phyloP scores from a whole-genome alignment of 106 monocot genomes.

The Dactylorhiza incarnata region DNA sequence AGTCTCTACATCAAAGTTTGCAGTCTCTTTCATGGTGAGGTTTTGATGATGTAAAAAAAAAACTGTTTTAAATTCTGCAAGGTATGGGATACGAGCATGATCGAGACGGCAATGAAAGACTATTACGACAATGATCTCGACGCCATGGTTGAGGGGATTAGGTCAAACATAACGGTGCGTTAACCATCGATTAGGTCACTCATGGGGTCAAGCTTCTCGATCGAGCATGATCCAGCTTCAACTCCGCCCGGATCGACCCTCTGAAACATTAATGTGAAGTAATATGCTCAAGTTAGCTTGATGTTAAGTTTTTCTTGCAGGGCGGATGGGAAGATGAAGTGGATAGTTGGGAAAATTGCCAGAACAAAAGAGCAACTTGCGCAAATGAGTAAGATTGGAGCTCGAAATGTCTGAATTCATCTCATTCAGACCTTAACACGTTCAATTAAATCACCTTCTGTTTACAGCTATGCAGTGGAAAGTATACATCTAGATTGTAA shows the following conservation, averaged over 20 bases:
- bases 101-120: slow-evolving; percentile 50
- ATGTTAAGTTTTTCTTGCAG: slow-evolving; percentile 13
- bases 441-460: not conserved
- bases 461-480: slow-evolving; percentile 75
- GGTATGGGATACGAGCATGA: slow-evolving; percentile 62
- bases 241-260: too few relatives aligned
- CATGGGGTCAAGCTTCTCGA: not conserved
- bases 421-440: not conserved
- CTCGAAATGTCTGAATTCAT: not conserved
- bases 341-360: slow-evolving; percentile 51
- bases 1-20: not conserved
- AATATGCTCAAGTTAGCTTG: not conserved
- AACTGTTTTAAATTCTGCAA: slow-evolving; percentile 3
- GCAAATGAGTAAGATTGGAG: slow-evolving; percentile 43
- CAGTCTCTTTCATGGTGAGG: not conserved
- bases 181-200: not conserved
- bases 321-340: slow-evolving; percentile 51
- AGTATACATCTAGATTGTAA: slow-evolving; percentile 59
- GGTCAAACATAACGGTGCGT: slow-evolving; percentile 53
- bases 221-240: too few relatives aligned
- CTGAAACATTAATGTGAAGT: not conserved
- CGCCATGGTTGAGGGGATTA: slow-evolving; percentile 42
- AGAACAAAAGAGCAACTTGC: slow-evolving; percentile 37
- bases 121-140: slow-evolving; percentile 35
- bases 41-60: not conserved